These are phyloP conservation scores for Schwanniomyces pseudopolymorphus DNA, from an alignment of 805 yeast genomes.

Conservation along the genomic window DNA sequence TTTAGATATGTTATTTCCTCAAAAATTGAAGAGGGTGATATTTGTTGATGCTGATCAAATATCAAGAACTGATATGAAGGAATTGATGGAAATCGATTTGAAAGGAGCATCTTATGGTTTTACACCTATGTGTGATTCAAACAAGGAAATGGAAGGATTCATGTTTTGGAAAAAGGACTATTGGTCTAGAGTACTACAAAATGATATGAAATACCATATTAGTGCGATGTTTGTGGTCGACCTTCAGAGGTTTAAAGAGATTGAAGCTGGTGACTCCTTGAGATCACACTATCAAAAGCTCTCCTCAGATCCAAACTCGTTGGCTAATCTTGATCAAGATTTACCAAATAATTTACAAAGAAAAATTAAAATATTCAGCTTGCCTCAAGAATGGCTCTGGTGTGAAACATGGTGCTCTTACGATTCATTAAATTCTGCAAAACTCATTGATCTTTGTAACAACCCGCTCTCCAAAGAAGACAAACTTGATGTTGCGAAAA, in stretches of 20 bases:
- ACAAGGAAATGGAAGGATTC: slow-evolving; percentile 78
- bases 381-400: slow-evolving; percentile 88
- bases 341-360: slow-evolving; percentile 85
- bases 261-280: slow-evolving; percentile 74
- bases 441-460: slow-evolving; percentile 80
- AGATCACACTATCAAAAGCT: slow-evolving; percentile 83
- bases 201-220: slow-evolving; percentile 67
- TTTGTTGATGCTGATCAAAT: slow-evolving; percentile 88
- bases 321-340: slow-evolving; percentile 88
- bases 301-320: slow-evolving; percentile 74
- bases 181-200: slow-evolving; percentile 68
- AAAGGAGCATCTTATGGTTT: slow-evolving; percentile 84
- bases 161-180: slow-evolving; percentile 93
- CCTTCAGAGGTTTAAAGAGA: slow-evolving; percentile 59
- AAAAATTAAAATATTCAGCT: slow-evolving; percentile 62
- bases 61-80: slow-evolving; percentile 71
- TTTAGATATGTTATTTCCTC: slow-evolving; percentile 85
- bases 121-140: slow-evolving; percentile 83
- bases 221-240: slow-evolving; percentile 86
- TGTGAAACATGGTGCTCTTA: slow-evolving; percentile 91
- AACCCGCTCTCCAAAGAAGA: slow-evolving; percentile 82
- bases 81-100: slow-evolving; percentile 65
- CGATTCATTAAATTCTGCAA: slow-evolving; percentile 58
- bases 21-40: slow-evolving; percentile 66
- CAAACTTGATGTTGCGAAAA: slow-evolving; percentile 68